Evolutionary conservation across 352 stramenopile genomes (phyloP), one percentile per base, ranked within the genome.

Genomic region (Phytophthora niederhauseri): DNA sequence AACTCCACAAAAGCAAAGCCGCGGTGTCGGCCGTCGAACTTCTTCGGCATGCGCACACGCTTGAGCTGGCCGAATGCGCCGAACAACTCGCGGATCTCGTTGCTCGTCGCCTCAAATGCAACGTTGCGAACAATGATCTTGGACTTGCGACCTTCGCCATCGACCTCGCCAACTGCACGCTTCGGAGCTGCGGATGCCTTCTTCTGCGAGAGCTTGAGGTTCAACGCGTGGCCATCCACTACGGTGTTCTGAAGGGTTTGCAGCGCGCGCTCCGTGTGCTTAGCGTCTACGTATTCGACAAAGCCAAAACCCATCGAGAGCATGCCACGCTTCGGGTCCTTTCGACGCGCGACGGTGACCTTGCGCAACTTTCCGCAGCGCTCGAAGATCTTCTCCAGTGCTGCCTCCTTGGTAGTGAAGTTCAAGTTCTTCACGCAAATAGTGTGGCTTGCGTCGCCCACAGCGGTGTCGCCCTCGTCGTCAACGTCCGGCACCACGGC

Each of bases 361-460:
- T 95, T 93, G 51, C 86, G 81, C 46, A 98, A 61, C 49, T 79
- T 85, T 60, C 90, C 88, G 59, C 87, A 83, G 56, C 76, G 82
- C 74, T 75, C 63, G 63, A 87, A 92, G 54, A 95, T 74, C 48
- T 85, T 84, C 61, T 91, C 73, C 14, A 99, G 78, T 6, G 69
- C 62, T 45, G 87, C 73, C 69, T 99, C 96, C 9, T 86, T 96
- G 20, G 98, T 99, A 6, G 72, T 71, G 73, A 99, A 99, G 73
- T 98, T 99, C n/a, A 99, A 82, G 75, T 99, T 99, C 81, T 99
- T 99, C 17, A 99, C 93, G 64, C 98, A 99, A 51, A 99, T 80
- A 48, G 89, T 98, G 72, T 92, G 90, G 61, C 80, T 84, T 20
- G 81, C 77, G 49, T 94, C 87, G 24, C 77, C 72, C 17, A 84